Evolutionary conservation across 2,329 filamentous ascomycete species (phyloP), one percentile per base, ranked within the genome.

Genomic region (Xylariaceae sp.): DNA sequence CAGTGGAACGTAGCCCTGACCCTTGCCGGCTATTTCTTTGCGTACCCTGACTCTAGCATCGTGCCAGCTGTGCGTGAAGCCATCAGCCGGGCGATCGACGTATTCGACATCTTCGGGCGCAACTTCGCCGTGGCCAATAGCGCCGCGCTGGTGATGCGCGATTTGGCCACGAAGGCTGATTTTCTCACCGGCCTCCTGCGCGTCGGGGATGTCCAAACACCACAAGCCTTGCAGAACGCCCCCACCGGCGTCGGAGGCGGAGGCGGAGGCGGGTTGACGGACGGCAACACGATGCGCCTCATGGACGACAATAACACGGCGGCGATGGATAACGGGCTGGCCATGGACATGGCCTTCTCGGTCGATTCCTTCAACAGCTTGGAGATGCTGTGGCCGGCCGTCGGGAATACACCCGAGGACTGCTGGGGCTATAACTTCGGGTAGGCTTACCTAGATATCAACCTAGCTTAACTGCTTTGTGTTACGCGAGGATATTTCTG

Each of bases 1-100:
- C 75, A 78, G 57, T 78, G 75, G 74, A 74, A 77, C 54, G 73
- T 75, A 0, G 60, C 62, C 4, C 54, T 67, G 19, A 66, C 60
- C 2, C 50, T 67, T 16, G 57, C 57, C 3, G 65, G 65, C 7
- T 67, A 62, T 40, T 46, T 65, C n/a, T 63, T 66, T 23, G 63
- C 63, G 12, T 57, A 65, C 37, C 65, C 63, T 18, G 49, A 52
- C 7, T 60, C 57, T 26, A 48, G 46, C 29, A 60, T 49, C n/a
- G 50, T 63, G 20, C 23, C 23, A 1, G 23, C 45, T 9, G 62
- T 66, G n/a, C 65, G 65, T 18, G 41, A 60, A 40, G 43, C 59
- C 9, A 57, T 65, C 21, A 59, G 63, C 41, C 48, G 62, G 10
- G 52, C 63, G 1, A 54, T 66, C 16, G 52, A 49, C 2, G 65